phyloP scores from a whole-genome alignment of 2,329 filamentous ascomycete genomes.

The Fusarium sp. region DNA sequence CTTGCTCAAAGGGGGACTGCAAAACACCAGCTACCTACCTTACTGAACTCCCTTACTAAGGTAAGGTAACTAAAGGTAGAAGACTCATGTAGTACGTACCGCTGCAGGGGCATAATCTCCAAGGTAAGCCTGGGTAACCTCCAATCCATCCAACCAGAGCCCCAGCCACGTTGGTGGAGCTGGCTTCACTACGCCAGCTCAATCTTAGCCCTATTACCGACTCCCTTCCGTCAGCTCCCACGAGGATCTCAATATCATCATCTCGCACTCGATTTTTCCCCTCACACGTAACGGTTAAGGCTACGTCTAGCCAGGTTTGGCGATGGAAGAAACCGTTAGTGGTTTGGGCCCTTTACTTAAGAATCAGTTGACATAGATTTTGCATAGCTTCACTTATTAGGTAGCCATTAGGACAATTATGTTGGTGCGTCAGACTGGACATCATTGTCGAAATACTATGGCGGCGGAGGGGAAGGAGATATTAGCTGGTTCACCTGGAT shows the following conservation, averaged over 20 bases:
- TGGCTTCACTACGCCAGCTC: slow-evolving; percentile 36
- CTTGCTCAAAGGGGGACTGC: neutral
- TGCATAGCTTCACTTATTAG: neutral
- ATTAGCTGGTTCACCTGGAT: neutral
- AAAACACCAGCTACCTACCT: neutral
- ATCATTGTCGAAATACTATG: slow-evolving; percentile 15
- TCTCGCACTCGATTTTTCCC: slow-evolving; percentile 31
- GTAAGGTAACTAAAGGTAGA: neutral
- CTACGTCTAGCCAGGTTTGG: slow-evolving; percentile 14
- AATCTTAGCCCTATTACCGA: slow-evolving; percentile 44
- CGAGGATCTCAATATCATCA: slow-evolving; percentile 37
- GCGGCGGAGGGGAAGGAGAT: neutral
- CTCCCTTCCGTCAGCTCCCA: slow-evolving; percentile 40
- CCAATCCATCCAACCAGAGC: slow-evolving; percentile 36
- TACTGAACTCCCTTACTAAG: neutral
- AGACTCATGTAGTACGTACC: slow-evolving; percentile 14
- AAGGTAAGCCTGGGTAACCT: slow-evolving; percentile 22
- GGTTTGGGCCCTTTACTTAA: slow-evolving; percentile 1
- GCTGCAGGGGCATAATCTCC: slow-evolving; percentile 21
- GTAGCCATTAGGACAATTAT: neutral
- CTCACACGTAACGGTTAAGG: slow-evolving; percentile 31
- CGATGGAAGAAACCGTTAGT: slow-evolving; percentile 9
- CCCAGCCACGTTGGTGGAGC: slow-evolving; percentile 41
- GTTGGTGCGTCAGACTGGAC: neutral
- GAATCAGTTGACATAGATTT: slow-evolving; percentile 15